These are phyloP conservation scores for Penicillium cataractarum DNA, from an alignment of 495 filamentous ascomycete genomes.

Conservation along the genomic window DNA sequence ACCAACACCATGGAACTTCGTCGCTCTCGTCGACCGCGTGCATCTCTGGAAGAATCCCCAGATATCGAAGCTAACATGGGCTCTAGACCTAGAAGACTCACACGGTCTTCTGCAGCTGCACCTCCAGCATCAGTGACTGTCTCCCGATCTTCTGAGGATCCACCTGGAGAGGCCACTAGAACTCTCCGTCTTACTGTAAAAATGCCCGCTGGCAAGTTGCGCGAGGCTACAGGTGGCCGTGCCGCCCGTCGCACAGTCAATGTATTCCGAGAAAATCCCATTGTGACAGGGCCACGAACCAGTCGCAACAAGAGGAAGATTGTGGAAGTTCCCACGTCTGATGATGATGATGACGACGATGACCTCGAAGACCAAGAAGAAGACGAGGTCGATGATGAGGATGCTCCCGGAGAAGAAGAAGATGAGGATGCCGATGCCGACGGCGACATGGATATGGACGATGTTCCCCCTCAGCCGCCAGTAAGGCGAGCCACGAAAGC, in stretches of 20 bases:
- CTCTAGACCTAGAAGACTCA: conserved; percentile 41
- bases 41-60: conserved; percentile 40
- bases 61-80: conserved; percentile 44
- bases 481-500: conserved; percentile 37
- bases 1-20: conserved; percentile 48
- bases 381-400: conserved; percentile 62
- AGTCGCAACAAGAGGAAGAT: conserved; percentile 70
- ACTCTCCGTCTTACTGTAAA: conserved; percentile 83
- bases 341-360: conserved; percentile 47
- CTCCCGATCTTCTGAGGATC: conserved; percentile 58
- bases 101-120: conserved; percentile 39
- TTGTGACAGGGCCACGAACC: conserved; percentile 62
- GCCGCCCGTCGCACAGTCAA: conserved; percentile 45
- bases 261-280: conserved; percentile 58
- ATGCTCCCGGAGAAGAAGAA: conserved; percentile 57
- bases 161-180: conserved; percentile 58
- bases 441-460: conserved; percentile 61
- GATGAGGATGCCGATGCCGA: conserved; percentile 60
- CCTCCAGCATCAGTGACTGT: conserved; percentile 49
- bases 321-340: conserved; percentile 64
- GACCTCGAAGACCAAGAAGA: conserved; percentile 61
- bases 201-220: conserved; percentile 79
- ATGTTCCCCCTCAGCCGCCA: conserved; percentile 48
- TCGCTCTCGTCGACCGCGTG: conserved; percentile 54
- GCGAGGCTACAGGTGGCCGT: conserved; percentile 65